phyloP scores from a whole-genome alignment of 177 flowering plant species.

The Tripterygium wilfordii region DNA sequence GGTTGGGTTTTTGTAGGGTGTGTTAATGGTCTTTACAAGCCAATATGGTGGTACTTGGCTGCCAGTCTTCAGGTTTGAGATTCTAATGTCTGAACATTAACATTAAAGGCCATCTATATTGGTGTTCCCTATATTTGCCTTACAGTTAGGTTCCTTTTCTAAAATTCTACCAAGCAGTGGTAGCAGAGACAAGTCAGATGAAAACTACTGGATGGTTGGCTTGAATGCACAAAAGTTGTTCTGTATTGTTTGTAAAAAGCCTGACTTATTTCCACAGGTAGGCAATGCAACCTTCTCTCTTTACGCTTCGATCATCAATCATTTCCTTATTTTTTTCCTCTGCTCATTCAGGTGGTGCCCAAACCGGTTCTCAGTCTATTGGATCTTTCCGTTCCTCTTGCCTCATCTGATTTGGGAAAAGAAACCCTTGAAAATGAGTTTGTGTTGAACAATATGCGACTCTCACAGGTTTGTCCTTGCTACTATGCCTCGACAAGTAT shows the following conservation, averaged over 20 bases:
- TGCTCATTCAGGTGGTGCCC: slow-evolving; percentile 71
- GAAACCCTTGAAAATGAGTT: slow-evolving; percentile 88
- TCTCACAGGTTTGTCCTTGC: slow-evolving; percentile 52
- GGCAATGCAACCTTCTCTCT: slow-evolving; percentile 3
- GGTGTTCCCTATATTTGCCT: no score
- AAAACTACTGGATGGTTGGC: slow-evolving; percentile 89
- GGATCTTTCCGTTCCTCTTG: slow-evolving; percentile 73
- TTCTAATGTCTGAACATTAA: slow-evolving; percentile 4
- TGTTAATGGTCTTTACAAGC: slow-evolving; percentile 66
- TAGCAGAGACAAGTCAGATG: slow-evolving; percentile 60
- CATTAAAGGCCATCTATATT: no score
- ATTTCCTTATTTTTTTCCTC: not conserved
- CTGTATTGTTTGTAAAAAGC: slow-evolving; percentile 77
- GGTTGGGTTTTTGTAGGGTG: slow-evolving; percentile 48
- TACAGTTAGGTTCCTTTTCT: no score
- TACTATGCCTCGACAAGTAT: no score
- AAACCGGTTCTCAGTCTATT: slow-evolving; percentile 79
- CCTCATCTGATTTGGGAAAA: slow-evolving; percentile 91
- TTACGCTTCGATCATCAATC: not conserved
- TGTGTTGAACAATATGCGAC: slow-evolving; percentile 59
- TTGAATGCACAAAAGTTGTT: slow-evolving; percentile 67
- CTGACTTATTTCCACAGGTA: slow-evolving; percentile 80
- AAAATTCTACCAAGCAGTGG: slow-evolving; percentile 36
- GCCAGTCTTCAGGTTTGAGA: slow-evolving; percentile 82
- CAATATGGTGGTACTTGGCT: slow-evolving; percentile 93